A percentile compares a stretch with the other conserved stretches of the same genome.
Evolutionary conservation across 1,284 basidiomycete genomes (phyloP).

Genomic region (Naganishia liquefaciens): DNA sequence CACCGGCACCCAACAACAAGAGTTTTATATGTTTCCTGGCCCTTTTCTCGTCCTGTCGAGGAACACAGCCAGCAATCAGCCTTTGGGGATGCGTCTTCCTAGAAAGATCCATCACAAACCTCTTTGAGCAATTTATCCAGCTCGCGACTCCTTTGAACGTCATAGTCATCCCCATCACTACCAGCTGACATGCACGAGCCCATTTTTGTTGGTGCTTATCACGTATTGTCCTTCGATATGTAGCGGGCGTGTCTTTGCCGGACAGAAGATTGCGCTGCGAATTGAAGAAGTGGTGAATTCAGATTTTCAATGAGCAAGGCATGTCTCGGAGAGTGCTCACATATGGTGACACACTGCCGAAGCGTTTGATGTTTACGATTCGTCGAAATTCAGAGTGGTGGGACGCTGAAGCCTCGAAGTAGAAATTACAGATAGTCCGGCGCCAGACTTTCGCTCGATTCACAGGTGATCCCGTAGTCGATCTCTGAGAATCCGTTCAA

Average conservation of each 20-base stretch:
- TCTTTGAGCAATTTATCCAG: constrained; percentile 68
- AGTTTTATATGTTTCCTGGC: constrained; percentile 78
- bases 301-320: too few species aligned
- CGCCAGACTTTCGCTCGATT: too few species aligned
- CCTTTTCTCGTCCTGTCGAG: constrained; percentile 53
- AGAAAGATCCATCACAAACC: constrained; percentile 52
- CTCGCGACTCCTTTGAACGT: constrained; percentile 55
- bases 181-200: constrained; percentile 70
- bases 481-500: too few species aligned
- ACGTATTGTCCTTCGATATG: neutral
- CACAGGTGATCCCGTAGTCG: too few species aligned
- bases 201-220: constrained; percentile 56
- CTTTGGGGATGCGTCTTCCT: too few species aligned
- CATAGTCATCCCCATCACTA: constrained; percentile 37
- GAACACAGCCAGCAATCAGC: neutral
- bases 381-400: too few species aligned
- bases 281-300: neutral
- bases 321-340: neutral
- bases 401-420: too few species aligned
- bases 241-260: neutral
- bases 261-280: neutral
- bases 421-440: too few species aligned
- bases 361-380: too few species aligned
- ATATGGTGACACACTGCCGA: neutral
- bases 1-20: constrained; percentile 85